A percentile compares a stretch with the other conserved stretches of the same genome.
Evolutionary conservation across 495 filamentous ascomycete species (phyloP).

Genomic region (Viridothelium virens): DNA sequence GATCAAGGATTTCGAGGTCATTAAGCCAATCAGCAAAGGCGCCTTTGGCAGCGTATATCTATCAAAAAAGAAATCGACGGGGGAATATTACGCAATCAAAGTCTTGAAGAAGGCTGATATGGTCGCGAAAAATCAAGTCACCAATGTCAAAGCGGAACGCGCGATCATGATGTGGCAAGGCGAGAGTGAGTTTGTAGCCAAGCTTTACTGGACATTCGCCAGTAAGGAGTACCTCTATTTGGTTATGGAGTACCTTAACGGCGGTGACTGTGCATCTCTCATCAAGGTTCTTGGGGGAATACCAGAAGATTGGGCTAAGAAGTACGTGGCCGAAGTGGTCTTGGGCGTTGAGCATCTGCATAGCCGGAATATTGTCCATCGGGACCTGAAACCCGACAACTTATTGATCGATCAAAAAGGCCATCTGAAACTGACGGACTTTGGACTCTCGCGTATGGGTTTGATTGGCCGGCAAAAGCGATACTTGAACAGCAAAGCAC

Average conservation of each 20-base stretch:
- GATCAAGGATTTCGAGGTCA: slow-evolving; percentile 98
- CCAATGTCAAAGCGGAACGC: slow-evolving; percentile 95
- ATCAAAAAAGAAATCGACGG: slow-evolving; percentile 95
- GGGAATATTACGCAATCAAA: slow-evolving; percentile 97
- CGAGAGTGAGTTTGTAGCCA: slow-evolving; percentile 97
- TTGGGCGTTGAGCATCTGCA: slow-evolving; percentile 93
- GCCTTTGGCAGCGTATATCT: slow-evolving; percentile 97
- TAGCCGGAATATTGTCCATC: slow-evolving; percentile 86
- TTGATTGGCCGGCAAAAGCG: slow-evolving; percentile 93
- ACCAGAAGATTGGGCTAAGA: slow-evolving; percentile 94
- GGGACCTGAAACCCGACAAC: slow-evolving; percentile 96
- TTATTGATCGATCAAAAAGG: slow-evolving; percentile 94
- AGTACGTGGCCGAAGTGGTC: slow-evolving; percentile 92
- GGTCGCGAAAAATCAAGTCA: slow-evolving; percentile 99
- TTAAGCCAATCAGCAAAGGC: slow-evolving; percentile 98
- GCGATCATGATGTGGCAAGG: slow-evolving; percentile 99
- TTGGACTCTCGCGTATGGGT: slow-evolving; percentile 95
- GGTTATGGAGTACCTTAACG: slow-evolving; percentile 98
- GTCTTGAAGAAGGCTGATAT: slow-evolving; percentile 98
- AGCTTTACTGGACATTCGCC: slow-evolving; percentile 98
- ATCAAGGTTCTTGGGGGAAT: slow-evolving; percentile 88
- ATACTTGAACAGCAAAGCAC: slow-evolving; percentile 65
- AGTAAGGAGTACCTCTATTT: slow-evolving; percentile 98
- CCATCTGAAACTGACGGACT: slow-evolving; percentile 94
- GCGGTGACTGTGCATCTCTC: slow-evolving; percentile 91